Base-by-base conservation (phyloP, 2,329 filamentous ascomycete genomes). In the Beauveria sp. region DNA sequence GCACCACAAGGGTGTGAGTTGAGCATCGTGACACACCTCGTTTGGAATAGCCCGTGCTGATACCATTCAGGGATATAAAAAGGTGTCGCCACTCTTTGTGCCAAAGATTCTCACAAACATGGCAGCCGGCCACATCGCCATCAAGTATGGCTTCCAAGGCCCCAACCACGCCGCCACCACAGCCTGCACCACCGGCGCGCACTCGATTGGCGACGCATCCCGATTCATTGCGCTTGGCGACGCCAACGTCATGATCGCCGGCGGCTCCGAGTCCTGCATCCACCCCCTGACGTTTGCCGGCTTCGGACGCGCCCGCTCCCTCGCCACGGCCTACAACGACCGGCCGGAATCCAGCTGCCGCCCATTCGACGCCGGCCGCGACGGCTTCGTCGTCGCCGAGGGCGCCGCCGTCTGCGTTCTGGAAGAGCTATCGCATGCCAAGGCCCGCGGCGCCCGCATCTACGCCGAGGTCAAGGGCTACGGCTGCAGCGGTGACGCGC, bases 211-310 rank as follows among this genome's bases (percentile, higher is more conserved):
- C 20, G 94, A 99, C 72, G 94, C 94, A 6, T 87, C 90, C n/a
- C 86, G 93, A 20, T 91, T 97, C 71, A 93, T 99, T 64, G 84
- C 88, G n/a, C 87, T 87, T 69, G 92, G 92, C 7, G 93, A 97
- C 71, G 93, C 93, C 51, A 84, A 96, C 72, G 88, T 97, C 59
- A 97, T 99, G 92, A 77, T 99, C 9, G 92, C 94, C n/a, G 94
- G 94, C 47, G 93, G 93, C 30, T 86, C 93, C 9, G 94, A 99
- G 74, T 92, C 93, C 0, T 99, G 94, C 72, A 93, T 99, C 61
- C 93, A 99, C 70, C 94, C 94, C 10, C 80, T 99, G 48, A 90
- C 93, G 2, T 89, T 97, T 66, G 91, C 92, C 7, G 94, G 93
- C 7, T 99, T 99, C 70, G 89, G 91, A 26, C 84, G 92, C 64